Evolutionary conservation across 2,329 filamentous ascomycete species (phyloP), one percentile per base, ranked within the genome.

Genomic region (Hortaea sp.): DNA sequence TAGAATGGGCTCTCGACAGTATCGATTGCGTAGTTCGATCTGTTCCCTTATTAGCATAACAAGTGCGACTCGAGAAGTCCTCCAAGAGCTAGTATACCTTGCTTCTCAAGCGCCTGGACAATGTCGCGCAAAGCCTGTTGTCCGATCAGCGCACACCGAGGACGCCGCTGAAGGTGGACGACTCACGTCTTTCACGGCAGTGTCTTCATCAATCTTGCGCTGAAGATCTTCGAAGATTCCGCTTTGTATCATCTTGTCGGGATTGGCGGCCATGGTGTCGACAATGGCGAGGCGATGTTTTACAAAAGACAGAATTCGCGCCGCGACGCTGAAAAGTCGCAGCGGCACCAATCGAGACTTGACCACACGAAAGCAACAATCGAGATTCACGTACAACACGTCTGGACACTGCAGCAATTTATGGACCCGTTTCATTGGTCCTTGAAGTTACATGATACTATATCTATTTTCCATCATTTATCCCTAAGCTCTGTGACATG

Each of bases 1-100:
- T 95, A 2, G 89, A 92, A 68, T 98, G 92, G 42, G 92, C 87
- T 62, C 87, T 77, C 34, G 90, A 92, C 43, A 97, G 78, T 45
- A 89, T 77, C 39, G 89, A 88, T 60, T 90, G 86, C 20, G 84
- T 83, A 51, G 81, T 81, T 57, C 86, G 80, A 53, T 86, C 85
- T 77, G 10, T 29, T 9, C n/a, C 12, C 5, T 32, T 7, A 34
- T 29, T 10, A 44, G 35, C 30, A 37, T 12, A 7, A 40, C 35
- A 47, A 49, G 44, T 29, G 13, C 38, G 40, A 1, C 5, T 37
- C 31, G 6, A 31, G 41, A n/a, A 35, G 32, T 35, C 32, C 20
- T 20, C 20, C 20, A 20, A 35, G 32, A 35, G 32, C 32, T 35
- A n/a, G 32, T 39, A 5, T 40, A 79, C 79, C 76, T 64, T 88